These are phyloP conservation scores for Aspergillus fructus DNA, from an alignment of 2,329 filamentous ascomycete species.

Conservation along the genomic window DNA sequence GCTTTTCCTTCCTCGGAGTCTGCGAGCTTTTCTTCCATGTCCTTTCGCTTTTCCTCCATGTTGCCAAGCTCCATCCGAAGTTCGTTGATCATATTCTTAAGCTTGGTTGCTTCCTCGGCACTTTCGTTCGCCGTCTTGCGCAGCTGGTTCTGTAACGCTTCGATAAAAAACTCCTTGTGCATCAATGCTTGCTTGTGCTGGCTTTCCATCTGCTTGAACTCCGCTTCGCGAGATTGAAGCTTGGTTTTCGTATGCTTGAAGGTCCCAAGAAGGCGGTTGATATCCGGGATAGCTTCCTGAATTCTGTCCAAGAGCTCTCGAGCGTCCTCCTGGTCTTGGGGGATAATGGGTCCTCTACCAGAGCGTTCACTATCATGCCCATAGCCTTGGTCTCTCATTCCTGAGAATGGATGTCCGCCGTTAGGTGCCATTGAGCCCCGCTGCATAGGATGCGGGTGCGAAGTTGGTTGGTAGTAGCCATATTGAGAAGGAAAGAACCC, in stretches of 20 bases:
- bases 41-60: conserved; percentile 53
- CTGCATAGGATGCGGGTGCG: conserved; percentile 27
- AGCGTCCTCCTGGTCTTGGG: conserved; percentile 35
- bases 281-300: conserved; percentile 48
- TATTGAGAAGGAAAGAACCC: conserved; percentile 33
- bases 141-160: conserved; percentile 51
- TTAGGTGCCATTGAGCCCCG: conserved; percentile 32
- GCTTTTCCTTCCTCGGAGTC: conserved; percentile 44
- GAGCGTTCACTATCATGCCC: conserved; percentile 23
- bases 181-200: conserved; percentile 53
- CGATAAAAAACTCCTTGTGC: conserved; percentile 55
- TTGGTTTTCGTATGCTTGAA: conserved; percentile 54
- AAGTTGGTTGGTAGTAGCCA: conserved; percentile 28
- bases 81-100: conserved; percentile 47
- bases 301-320: conserved; percentile 45
- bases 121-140: conserved; percentile 51
- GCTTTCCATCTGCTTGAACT: conserved; percentile 49
- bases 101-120: conserved; percentile 46
- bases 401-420: conserved; percentile 32
- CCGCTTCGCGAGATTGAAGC: conserved; percentile 49
- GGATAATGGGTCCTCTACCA: conserved; percentile 30
- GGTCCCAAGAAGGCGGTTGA: conserved; percentile 43
- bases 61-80: conserved; percentile 51
- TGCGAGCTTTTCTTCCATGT: conserved; percentile 49
- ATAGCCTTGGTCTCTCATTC: conserved; percentile 28